Percentiles rank a stretch among this genome's conserved stretches.
These are phyloP conservation scores for Penicillium sp. DNA, from an alignment of 2,329 filamentous ascomycete species.

Conservation along the genomic window DNA sequence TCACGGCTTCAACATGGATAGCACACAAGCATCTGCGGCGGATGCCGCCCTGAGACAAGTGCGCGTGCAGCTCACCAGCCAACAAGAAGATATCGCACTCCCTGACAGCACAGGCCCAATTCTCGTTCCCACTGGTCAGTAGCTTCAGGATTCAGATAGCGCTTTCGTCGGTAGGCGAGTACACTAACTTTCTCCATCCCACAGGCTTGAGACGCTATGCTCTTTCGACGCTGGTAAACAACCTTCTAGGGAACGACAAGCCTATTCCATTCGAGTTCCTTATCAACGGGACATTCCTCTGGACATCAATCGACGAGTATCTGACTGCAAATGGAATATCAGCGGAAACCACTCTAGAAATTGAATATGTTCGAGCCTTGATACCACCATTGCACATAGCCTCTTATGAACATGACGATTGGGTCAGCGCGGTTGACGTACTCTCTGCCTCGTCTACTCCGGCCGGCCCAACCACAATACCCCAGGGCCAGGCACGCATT, in stretches of 20 bases:
- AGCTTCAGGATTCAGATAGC: neutral
- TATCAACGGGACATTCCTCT: slow-evolving; percentile 89
- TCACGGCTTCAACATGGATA: slow-evolving; percentile 31
- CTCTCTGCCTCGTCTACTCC: slow-evolving; percentile 68
- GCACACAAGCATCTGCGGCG: slow-evolving; percentile 26
- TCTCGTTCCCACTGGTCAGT: slow-evolving; percentile 61
- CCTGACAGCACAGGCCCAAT: slow-evolving; percentile 61
- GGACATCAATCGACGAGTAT: slow-evolving; percentile 88
- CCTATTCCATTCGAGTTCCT: slow-evolving; percentile 79
- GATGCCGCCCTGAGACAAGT: slow-evolving; percentile 52
- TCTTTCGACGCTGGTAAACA: slow-evolving; percentile 68
- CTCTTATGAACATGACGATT: slow-evolving; percentile 96
- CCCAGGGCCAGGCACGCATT: slow-evolving; percentile 69
- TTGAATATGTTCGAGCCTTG: slow-evolving; percentile 92
- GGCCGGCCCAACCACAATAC: slow-evolving; percentile 51
- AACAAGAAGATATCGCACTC: slow-evolving; percentile 58
- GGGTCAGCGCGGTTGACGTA: slow-evolving; percentile 87
- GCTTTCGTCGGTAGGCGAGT: neutral
- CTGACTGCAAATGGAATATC: slow-evolving; percentile 85
- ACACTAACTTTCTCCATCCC: slow-evolving; percentile 19
- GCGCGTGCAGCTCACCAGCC: slow-evolving; percentile 59
- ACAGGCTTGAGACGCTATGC: slow-evolving; percentile 61
- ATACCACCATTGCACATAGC: slow-evolving; percentile 88
- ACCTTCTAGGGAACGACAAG: slow-evolving; percentile 60
- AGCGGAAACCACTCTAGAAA: slow-evolving; percentile 80